These are phyloP conservation scores for Cystobasidium ongulense DNA, from an alignment of 768 basidiomycete species.

Conservation along the genomic window DNA sequence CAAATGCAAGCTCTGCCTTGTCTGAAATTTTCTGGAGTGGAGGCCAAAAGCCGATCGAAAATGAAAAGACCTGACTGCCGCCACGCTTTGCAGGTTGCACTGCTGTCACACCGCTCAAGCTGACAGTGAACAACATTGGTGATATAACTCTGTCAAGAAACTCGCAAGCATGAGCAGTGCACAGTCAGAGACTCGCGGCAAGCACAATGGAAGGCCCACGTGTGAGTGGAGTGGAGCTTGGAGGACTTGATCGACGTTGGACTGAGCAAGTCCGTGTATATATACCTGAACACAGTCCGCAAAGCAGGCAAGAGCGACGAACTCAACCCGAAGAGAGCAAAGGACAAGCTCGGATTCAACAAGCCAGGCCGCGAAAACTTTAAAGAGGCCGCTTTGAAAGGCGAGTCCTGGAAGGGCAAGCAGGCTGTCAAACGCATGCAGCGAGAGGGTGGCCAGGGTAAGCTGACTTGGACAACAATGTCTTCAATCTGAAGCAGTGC, in stretches of 20 bases:
- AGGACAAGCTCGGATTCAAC: constrained; percentile 19
- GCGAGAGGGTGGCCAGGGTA: not conserved
- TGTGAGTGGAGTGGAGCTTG: not conserved
- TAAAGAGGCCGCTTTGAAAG: not conserved
- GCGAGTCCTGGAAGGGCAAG: constrained; percentile 5
- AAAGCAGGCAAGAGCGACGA: not conserved
- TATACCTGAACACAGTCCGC: not conserved
- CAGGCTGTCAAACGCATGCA: constrained; percentile 11
- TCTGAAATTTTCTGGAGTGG: not conserved
- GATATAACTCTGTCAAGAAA: too few species aligned
- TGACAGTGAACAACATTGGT: too few species aligned
- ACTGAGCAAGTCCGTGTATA: too few species aligned
- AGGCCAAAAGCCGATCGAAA: not conserved
- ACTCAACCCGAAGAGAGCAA: not conserved
- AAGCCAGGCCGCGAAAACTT: constrained; percentile 13
- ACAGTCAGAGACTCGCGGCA: not conserved
- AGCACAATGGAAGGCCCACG: not conserved
- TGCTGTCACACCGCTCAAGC: too few species aligned
- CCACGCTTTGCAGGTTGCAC: not conserved
- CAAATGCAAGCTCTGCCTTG: not conserved
- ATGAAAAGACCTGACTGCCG: not conserved
- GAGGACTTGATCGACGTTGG: not conserved
- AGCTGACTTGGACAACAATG: not conserved
- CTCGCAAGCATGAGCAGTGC: not conserved
- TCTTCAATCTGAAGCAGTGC: not conserved